Evolutionary conservation across 495 filamentous ascomycete species (phyloP).

Genomic region (Parathielavia hyrcaniae): DNA sequence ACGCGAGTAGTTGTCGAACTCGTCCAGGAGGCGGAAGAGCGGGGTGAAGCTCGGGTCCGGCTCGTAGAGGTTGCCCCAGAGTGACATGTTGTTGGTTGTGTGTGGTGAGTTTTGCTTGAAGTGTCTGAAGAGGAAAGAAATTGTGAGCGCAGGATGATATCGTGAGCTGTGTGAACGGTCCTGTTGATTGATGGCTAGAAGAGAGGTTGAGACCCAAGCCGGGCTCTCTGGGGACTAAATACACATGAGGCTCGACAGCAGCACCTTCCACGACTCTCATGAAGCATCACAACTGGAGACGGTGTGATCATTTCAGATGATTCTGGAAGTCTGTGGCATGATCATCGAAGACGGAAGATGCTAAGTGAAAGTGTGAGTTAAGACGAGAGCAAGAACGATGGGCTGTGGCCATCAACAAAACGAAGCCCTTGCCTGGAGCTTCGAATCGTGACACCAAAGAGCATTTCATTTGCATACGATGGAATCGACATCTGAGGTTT

Average conservation of each 20-base stretch:
- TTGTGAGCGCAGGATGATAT: background rate
- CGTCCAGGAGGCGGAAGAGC: conserved; percentile 69
- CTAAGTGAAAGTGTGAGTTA: no score
- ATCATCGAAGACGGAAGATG: no score
- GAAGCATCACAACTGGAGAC: background rate
- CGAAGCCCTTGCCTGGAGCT: background rate
- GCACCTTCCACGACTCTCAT: conserved; percentile 11
- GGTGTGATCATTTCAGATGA: background rate
- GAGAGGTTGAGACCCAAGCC: background rate
- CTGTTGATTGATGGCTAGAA: conserved; percentile 11
- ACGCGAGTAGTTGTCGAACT: conserved; percentile 55
- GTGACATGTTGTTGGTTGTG: conserved; percentile 52
- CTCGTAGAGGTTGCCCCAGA: conserved; percentile 49
- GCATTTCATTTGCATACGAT: no score
- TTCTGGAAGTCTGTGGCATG: background rate
- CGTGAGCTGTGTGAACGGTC: background rate
- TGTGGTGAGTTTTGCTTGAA: conserved; percentile 9
- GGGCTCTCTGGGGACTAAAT: background rate
- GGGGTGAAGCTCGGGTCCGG: conserved; percentile 51
- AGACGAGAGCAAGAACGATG: no score
- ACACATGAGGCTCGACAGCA: background rate
- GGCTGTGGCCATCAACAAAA: background rate
- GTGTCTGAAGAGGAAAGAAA: conserved; percentile 3
- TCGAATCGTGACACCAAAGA: no score
- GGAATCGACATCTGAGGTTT: no score